phyloP scores from a whole-genome alignment of 2,329 filamentous ascomycete genomes.

The Cladosporium sp. region DNA sequence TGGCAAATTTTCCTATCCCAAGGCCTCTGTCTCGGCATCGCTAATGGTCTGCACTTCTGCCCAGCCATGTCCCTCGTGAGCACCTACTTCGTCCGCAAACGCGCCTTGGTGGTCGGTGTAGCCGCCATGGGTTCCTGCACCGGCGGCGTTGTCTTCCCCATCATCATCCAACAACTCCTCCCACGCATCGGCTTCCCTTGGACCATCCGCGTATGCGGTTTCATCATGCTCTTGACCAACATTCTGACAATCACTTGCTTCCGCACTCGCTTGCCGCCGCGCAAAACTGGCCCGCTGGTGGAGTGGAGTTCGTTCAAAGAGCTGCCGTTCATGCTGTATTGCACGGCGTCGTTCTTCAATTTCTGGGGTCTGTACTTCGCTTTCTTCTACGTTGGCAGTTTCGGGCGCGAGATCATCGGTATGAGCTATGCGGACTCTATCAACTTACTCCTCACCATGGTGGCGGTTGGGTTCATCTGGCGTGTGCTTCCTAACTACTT shows the following conservation, averaged over 20 bases:
- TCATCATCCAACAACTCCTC: constrained; percentile 48
- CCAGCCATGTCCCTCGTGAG: constrained; percentile 60
- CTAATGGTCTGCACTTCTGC: constrained; percentile 59
- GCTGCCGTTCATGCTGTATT: constrained; percentile 37
- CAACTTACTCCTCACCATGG: constrained; percentile 53
- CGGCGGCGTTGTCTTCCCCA: constrained; percentile 51
- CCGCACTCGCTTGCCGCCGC: constrained; percentile 39
- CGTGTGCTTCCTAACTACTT: constrained; percentile 51
- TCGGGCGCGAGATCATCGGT: constrained; percentile 32
- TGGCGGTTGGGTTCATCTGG: constrained; percentile 52
- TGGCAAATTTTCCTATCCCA: constrained; percentile 53
- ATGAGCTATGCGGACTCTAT: constrained; percentile 49
- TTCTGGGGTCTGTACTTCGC: constrained; percentile 26
- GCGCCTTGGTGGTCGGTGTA: constrained; percentile 55
- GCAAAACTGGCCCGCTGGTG: constrained; percentile 39
- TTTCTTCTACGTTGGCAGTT: constrained; percentile 43
- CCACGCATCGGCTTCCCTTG: constrained; percentile 50
- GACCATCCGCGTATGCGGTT: constrained; percentile 50
- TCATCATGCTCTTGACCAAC: constrained; percentile 35
- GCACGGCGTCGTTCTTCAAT: constrained; percentile 46
- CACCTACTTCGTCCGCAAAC: constrained; percentile 58
- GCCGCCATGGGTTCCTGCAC: constrained; percentile 56
- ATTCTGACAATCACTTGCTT: constrained; percentile 26
- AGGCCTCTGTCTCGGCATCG: constrained; percentile 49
- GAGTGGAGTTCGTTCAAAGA: constrained; percentile 40